Evolutionary conservation across 2,329 filamentous ascomycete genomes (phyloP), one percentile per base, ranked within the genome.

Genomic region (Trichoderma sp.): DNA sequence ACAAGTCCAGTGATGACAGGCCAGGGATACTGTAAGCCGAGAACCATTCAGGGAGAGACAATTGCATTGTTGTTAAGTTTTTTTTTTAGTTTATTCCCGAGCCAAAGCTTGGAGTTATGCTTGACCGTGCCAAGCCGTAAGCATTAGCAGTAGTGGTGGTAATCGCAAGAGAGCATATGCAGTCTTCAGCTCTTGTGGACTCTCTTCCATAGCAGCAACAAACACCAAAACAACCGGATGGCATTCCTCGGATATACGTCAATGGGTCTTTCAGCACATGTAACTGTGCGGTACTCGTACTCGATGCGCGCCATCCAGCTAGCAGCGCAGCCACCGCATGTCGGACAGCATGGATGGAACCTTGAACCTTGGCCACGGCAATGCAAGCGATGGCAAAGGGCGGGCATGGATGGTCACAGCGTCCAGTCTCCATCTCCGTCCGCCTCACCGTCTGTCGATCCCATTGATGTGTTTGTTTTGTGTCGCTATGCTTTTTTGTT

Each of bases 391-490:
- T 50, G 34, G 34, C 34, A 36, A 36, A 36, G 34, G 34, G 34
- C 34, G 34, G 34, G 34, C 34, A 36, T 36, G 34, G 34, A 36
- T 20, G n/a, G 43, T 50, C 17, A 20, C 47, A 53, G n/a, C 47
- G 47, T 53, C 13, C 34, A 3, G 2, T 36, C n/a, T 30, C 53
- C 53, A 32, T 55, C 30, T 55, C 47, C 63, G 28, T 8, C 28
- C 28, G 47, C 63, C 63, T 66, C 63, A 66, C 47, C 63, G 63
- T 66, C 63, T 32, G 63, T 39, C 63, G 63, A 66, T 66, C 47
- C 43, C 39, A n/a, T n/a, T n/a, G 7, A 20, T 50, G n/a, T 20
- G n/a, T 50, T 50, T 50, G 47, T 59, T 17, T 47, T 55, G 47
- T 55, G 30, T 55, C 53, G 43, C 26, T 32, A n/a, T 58, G 26